These are phyloP conservation scores for Rhodofomes roseus DNA, from an alignment of 1,284 basidiomycete species.

Conservation along the genomic window DNA sequence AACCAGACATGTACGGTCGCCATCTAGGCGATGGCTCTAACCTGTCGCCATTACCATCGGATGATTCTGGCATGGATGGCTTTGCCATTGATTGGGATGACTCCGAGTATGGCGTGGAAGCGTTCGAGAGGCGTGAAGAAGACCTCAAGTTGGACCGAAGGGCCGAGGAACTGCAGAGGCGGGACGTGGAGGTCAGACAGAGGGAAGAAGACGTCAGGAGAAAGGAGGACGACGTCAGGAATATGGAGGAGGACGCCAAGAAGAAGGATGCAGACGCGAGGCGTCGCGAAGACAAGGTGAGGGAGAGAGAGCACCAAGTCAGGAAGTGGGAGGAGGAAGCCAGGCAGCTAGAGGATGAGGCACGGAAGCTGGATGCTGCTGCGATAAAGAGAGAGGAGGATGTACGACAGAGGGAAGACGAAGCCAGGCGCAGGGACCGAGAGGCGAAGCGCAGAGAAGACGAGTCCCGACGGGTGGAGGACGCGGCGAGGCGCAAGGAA, in stretches of 20 bases:
- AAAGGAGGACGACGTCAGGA: constrained; percentile 20
- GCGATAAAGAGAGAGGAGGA: not conserved
- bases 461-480: not conserved
- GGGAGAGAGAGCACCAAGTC: constrained; percentile 17
- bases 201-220: constrained; percentile 20
- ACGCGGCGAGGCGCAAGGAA: not conserved
- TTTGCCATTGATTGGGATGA: constrained; percentile 27
- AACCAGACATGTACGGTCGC: constrained; percentile 18
- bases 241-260: constrained; percentile 15
- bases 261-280: constrained; percentile 8
- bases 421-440: not conserved
- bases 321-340: constrained; percentile 22
- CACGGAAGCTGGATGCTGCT: constrained; percentile 18
- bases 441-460: not conserved
- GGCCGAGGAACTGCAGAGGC: constrained; percentile 12
- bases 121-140: constrained; percentile 8
- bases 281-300: constrained; percentile 20
- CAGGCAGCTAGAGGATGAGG: constrained; percentile 22
- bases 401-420: not conserved
- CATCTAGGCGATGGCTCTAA: not conserved
- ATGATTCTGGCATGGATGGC: constrained; percentile 23
- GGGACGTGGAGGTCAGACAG: constrained; percentile 11
- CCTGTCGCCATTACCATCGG: constrained; percentile 16
- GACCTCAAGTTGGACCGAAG: not conserved
- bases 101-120: constrained; percentile 30